Base-by-base conservation (phyloP, 2,329 filamentous ascomycete species). In the Alternaria gaisen region DNA sequence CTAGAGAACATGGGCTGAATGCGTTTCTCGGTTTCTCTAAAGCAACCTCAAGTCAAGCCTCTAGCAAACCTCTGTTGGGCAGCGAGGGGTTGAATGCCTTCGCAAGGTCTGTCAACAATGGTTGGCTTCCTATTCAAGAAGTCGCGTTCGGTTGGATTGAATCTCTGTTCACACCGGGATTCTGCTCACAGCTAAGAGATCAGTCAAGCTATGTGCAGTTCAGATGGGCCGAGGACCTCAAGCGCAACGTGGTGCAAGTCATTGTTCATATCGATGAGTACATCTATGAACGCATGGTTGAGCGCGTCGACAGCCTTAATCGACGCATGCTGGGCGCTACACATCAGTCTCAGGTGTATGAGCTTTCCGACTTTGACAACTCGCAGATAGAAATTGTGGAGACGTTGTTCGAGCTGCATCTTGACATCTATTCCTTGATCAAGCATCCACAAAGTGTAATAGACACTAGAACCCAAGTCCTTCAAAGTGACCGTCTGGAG, bases 361-460 rank as follows among this genome's bases (percentile, higher is more conserved):
- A 61, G 16, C 44, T 79, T 3, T 70, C 73, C 0, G 57, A 67
- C 2, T 71, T 73, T 32, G 74, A 83, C 42, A 62, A 77, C 22
- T 73, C 73, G 12, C 69, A 81, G 28, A 73, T 85, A 41, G 85
- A 87, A 51, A 82, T 89, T 72, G 78, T 85, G 2, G 83, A 91
- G 71, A 83, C 84, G 3, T 77, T 91, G 3, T 90, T 89, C 66
- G 89, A 91, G 73, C 77, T 91, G 32, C 89, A 91, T 69, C 81
- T 91, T 6, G 89, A 91, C 69, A 80, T 90, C 9, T 90, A 88
- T 72, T 85, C 85, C 6, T 79, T 85, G n/a, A 87, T 90, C 67
- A 89, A 86, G 51, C 85, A 85, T 64, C 84, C 87, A 0, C 84
- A 83, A 65, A 89, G 85, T 66, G 83, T 86, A 24, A 83, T 87